phyloP scores from a whole-genome alignment of 345 rosid species.

The Syzygium aqueum region DNA sequence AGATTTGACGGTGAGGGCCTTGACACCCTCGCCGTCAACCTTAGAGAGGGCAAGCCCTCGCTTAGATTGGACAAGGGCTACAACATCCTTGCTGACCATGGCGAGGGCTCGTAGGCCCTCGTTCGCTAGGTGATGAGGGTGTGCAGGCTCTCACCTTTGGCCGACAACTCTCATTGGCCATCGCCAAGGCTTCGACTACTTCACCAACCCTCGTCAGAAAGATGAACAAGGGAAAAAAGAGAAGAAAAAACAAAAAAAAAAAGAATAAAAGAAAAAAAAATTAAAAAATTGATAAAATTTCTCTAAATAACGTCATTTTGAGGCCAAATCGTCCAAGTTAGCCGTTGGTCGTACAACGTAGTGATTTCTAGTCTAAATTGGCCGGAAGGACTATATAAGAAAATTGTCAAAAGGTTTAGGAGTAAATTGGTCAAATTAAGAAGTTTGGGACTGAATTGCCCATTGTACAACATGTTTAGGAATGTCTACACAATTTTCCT shows the following conservation, averaged over 20 bases:
- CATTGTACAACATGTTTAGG: not conserved
- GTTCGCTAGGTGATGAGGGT: not conserved
- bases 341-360: fast-evolving
- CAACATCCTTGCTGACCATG: not conserved
- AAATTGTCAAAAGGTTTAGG: not conserved
- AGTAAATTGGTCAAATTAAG: not conserved
- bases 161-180: not conserved
- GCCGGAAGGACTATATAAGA: not conserved
- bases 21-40: fast-evolving
- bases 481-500: not conserved
- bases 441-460: not conserved
- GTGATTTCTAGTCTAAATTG: not conserved
- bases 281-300: not conserved
- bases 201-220: not conserved
- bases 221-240: not conserved
- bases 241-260: not conserved
- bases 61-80: no score
- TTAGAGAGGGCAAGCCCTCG: not conserved
- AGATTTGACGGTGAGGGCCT: not conserved
- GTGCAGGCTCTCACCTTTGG: not conserved
- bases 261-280: not conserved
- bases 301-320: not conserved
- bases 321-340: not conserved
- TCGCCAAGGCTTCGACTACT: no score
- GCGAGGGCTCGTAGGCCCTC: not conserved